Base-by-base conservation (phyloP, 1,284 basidiomycete genomes). In the Ustilago sp. region DNA sequence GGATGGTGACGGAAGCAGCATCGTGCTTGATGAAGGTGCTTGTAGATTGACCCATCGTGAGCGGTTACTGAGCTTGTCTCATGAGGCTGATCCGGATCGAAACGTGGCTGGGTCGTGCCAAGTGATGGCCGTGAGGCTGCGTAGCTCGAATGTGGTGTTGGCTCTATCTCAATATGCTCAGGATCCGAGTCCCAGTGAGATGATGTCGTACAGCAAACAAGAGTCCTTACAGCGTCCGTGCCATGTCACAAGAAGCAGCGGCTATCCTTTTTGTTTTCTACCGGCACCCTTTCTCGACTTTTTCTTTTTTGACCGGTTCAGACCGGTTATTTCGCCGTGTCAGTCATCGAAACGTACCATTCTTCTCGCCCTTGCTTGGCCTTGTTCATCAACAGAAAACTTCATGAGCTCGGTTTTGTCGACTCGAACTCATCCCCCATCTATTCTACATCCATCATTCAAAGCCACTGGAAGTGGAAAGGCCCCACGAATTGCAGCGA, bases 21-120 rank as follows among this genome's bases (percentile, higher is more conserved):
- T 52, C 57, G 34, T 66, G 45, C 9, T 54, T n/a, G 38, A 59
- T 34, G 39, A 66, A 69, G 1, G 64, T 67, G 68, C 68, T 75
- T 7, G 57, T 52, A 19, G 63, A 41, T 60, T 75, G 73, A 15
- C 73, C 73, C 73, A 75, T 75, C n/a, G 51, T 1, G 17, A 7
- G 45, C 19, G 45, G n/a, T 15, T 8, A 28, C 13, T 5, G 48
- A 11, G 8, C 28, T 5, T 7, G 48, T 50, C 48, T 32, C 13
- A 8, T 34, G 28, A 28, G 23, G 11, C 31, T 28, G 6, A 4
- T 8, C 28, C 13, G 11, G 48, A 4, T 34, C 31, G 48, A 50
- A 8, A 50, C 28, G n/a, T 50, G 48, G 28, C 23, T 28, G 23
- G 3, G 23, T 28, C 23, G 23, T 28, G 23, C 23, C 23, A 28